Percentiles rank a stretch among this genome's conserved stretches.
phyloP scores from a whole-genome alignment of 768 basidiomycete genomes.

The Mycena filopes region DNA sequence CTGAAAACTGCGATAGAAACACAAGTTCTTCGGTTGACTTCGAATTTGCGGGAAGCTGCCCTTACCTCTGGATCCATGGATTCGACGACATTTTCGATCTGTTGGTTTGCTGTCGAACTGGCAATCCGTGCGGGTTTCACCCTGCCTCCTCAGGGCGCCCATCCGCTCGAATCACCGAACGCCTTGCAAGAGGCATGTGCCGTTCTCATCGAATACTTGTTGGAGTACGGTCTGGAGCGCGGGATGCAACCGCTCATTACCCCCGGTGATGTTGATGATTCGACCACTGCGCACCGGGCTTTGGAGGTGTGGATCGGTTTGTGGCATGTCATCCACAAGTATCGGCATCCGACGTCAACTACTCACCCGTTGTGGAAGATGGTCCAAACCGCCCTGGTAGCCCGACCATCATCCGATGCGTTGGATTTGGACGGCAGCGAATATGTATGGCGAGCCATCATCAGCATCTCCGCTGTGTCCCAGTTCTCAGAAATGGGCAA shows the following conservation, averaged over 20 bases:
- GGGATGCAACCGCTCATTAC: conserved; percentile 57
- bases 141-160: conserved; percentile 32
- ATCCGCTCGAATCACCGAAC: conserved; percentile 20
- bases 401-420: conserved; percentile 34
- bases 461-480: conserved; percentile 77
- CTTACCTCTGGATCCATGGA: conserved; percentile 46
- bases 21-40: conserved; percentile 50
- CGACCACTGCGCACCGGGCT: conserved; percentile 52
- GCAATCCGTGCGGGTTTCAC: conserved; percentile 52
- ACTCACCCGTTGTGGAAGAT: conserved; percentile 59
- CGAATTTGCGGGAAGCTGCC: conserved; percentile 49
- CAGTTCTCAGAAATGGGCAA: conserved; percentile 76
- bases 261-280: conserved; percentile 47
- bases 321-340: conserved; percentile 61
- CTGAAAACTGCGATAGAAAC: conserved; percentile 49
- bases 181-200: conserved; percentile 44
- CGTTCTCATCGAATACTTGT: conserved; percentile 60
- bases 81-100: conserved; percentile 53
- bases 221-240: conserved; percentile 62
- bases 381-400: conserved; percentile 48
- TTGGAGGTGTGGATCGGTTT: conserved; percentile 82
- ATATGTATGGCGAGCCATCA: conserved; percentile 74
- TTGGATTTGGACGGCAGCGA: conserved; percentile 66
- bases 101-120: conserved; percentile 76
- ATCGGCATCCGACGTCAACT: conserved; percentile 22